These are phyloP conservation scores for Calocybe gangraenosa DNA, from an alignment of 768 basidiomycete genomes.

Conservation along the genomic window DNA sequence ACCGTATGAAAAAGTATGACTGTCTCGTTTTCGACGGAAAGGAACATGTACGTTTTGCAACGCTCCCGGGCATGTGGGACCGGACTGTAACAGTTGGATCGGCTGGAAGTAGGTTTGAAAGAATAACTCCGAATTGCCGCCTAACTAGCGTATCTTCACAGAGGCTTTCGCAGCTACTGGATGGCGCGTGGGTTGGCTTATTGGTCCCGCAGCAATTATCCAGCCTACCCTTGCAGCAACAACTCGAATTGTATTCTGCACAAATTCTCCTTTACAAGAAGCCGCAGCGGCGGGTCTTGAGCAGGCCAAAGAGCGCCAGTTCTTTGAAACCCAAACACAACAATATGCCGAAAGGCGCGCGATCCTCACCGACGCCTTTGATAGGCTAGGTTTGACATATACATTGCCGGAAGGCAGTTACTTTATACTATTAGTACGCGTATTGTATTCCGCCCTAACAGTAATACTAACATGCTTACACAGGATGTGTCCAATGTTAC, in stretches of 20 bases:
- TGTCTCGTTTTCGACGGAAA: slow-evolving; percentile 84
- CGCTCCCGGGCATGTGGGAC: slow-evolving; percentile 98
- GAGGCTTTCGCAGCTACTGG: slow-evolving; percentile 97
- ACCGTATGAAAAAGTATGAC: slow-evolving; percentile 64
- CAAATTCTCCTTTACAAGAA: slow-evolving; percentile 93
- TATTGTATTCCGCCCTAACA: background rate
- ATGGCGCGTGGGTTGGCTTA: slow-evolving; percentile 96
- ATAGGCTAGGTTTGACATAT: slow-evolving; percentile 78
- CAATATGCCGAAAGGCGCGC: slow-evolving; percentile 81
- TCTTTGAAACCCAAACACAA: slow-evolving; percentile 69
- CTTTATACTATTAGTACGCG: slow-evolving; percentile 77
- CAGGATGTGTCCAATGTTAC: slow-evolving; percentile 75
- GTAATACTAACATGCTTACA: background rate
- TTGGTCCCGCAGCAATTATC: slow-evolving; percentile 82
- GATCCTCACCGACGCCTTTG: slow-evolving; percentile 76
- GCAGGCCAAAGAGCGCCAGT: slow-evolving; percentile 62
- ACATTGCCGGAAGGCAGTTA: slow-evolving; percentile 88
- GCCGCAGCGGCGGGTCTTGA: slow-evolving; percentile 90
- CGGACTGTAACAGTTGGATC: slow-evolving; percentile 94
- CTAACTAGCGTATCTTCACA: slow-evolving; percentile 24
- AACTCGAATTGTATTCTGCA: slow-evolving; percentile 93
- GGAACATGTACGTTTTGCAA: slow-evolving; percentile 90
- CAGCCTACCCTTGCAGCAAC: slow-evolving; percentile 83
- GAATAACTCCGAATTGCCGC: background rate
- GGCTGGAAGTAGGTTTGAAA: slow-evolving; percentile 73